A percentile compares a stretch with the other conserved stretches of the same genome.
Evolutionary conservation across 257 asterid species (phyloP).

Genomic region (Echium plantagineum): DNA sequence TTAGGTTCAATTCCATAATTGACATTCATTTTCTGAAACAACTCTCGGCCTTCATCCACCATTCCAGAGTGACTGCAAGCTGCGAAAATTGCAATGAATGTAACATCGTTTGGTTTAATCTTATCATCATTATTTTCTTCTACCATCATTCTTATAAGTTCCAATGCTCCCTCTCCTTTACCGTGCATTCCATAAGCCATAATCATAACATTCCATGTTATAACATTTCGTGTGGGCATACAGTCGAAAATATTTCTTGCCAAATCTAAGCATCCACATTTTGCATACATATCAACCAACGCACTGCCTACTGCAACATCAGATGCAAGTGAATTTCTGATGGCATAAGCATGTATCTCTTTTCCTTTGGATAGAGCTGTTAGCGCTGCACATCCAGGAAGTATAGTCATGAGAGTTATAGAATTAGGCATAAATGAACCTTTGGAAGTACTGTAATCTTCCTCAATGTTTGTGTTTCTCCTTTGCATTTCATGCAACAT

Average conservation of each 20-base stretch:
- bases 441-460: constrained; percentile 7
- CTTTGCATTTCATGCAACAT: constrained; percentile 46
- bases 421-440: constrained; percentile 48
- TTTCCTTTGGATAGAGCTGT: constrained; percentile 66
- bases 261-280: constrained; percentile 65
- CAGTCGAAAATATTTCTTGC: constrained; percentile 55
- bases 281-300: constrained; percentile 79
- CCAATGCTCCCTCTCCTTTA: constrained; percentile 52
- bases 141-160: constrained; percentile 40
- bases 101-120: constrained; percentile 45
- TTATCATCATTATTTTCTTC: constrained; percentile 30
- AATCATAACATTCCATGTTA: constrained; percentile 82
- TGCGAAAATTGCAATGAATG: constrained; percentile 60
- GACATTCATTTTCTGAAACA: constrained; percentile 51
- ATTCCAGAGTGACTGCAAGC: constrained; percentile 84
- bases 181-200: constrained; percentile 95
- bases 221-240: constrained; percentile 51
- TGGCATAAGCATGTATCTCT: constrained; percentile 65
- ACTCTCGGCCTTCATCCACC: constrained; percentile 54
- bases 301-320: constrained; percentile 84
- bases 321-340: constrained; percentile 38
- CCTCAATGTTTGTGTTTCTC: constrained; percentile 10
- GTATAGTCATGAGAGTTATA: constrained; percentile 70
- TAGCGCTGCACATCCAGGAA: constrained; percentile 73
- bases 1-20: constrained; percentile 45